phyloP scores from a whole-genome alignment of 2,329 filamentous ascomycete genomes.

The Aspergillus clavatus region DNA sequence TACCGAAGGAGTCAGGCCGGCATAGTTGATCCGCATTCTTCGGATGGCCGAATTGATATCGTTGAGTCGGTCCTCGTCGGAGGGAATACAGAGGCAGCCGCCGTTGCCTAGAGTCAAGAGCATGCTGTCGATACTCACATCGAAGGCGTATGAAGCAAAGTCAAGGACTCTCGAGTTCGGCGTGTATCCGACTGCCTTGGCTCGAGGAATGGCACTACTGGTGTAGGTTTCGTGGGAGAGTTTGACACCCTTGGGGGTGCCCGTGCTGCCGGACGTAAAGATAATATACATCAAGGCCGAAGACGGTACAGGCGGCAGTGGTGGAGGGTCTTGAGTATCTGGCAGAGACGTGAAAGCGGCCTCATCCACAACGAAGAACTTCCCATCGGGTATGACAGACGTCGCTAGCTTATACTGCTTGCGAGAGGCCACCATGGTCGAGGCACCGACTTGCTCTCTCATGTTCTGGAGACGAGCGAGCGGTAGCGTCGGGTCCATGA shows the following conservation, averaged over 20 bases:
- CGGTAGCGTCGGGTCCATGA: conserved; percentile 32
- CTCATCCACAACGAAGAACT: conserved; percentile 24
- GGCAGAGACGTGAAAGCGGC: conserved; percentile 19
- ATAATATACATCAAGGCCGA: conserved; percentile 53
- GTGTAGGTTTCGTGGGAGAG: conserved; percentile 58
- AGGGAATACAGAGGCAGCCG: conserved; percentile 57
- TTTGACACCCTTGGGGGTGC: conserved; percentile 53
- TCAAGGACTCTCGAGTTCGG: conserved; percentile 57
- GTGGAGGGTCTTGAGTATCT: conserved; percentile 2
- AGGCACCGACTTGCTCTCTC: conserved; percentile 25
- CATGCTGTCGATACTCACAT: conserved; percentile 52
- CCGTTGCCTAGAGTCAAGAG: conserved; percentile 53
- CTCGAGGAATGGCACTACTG: conserved; percentile 52
- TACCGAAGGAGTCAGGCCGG: conserved; percentile 58
- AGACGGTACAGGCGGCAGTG: conserved; percentile 24
- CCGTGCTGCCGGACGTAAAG: conserved; percentile 55
- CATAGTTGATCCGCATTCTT: conserved; percentile 50
- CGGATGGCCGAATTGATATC: conserved; percentile 49
- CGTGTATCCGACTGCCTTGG: conserved; percentile 47
- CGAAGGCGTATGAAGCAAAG: conserved; percentile 52
- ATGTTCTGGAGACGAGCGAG: conserved; percentile 33
- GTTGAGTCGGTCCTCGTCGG: conserved; percentile 44
- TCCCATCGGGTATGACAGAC: conserved; percentile 29
- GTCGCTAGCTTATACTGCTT: conserved; percentile 25
- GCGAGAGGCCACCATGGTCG: conserved; percentile 27